Percentiles rank a stretch among this genome's conserved stretches.
phyloP scores from a whole-genome alignment of 2,329 filamentous ascomycete species.

The Microcyclospora pomicola region DNA sequence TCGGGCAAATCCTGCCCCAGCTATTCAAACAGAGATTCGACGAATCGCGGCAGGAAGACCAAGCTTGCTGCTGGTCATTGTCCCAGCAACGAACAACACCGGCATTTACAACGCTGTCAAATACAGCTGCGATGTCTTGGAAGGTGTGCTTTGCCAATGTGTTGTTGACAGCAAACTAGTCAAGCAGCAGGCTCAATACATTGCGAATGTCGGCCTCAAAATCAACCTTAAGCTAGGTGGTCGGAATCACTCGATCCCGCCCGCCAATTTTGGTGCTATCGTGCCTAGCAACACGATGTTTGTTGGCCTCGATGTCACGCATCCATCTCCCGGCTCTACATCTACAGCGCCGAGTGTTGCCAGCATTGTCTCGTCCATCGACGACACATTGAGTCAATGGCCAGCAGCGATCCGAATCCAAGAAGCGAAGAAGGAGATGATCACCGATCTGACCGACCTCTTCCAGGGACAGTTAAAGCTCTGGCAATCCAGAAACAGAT shows the following conservation, averaged over 20 bases:
- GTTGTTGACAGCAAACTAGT: slow-evolving; percentile 1
- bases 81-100: not conserved
- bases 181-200: not conserved
- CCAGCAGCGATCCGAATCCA: slow-evolving; percentile 23
- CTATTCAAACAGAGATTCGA: not conserved
- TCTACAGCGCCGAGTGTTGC: slow-evolving; percentile 1
- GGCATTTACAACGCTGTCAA: slow-evolving; percentile 1
- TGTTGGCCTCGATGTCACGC: slow-evolving; percentile 28
- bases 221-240: slow-evolving; percentile 5
- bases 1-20: not conserved
- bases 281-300: slow-evolving; percentile 13
- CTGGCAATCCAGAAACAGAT: slow-evolving; percentile 1
- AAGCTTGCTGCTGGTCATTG: slow-evolving; percentile 1
- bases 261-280: not conserved
- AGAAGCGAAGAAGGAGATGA: slow-evolving; percentile 2
- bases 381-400: slow-evolving; percentile 14
- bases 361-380: slow-evolving; percentile 2
- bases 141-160: not conserved
- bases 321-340: slow-evolving; percentile 18
- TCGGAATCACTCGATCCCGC: slow-evolving; percentile 1
- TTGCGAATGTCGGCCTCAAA: slow-evolving; percentile 5
- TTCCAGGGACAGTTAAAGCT: slow-evolving; percentile 1
- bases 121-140: slow-evolving; percentile 1
- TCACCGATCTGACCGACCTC: not conserved
- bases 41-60: not conserved